Evolutionary conservation across 1,284 basidiomycete genomes (phyloP).

Genomic region (Sanghuangporus baumii): DNA sequence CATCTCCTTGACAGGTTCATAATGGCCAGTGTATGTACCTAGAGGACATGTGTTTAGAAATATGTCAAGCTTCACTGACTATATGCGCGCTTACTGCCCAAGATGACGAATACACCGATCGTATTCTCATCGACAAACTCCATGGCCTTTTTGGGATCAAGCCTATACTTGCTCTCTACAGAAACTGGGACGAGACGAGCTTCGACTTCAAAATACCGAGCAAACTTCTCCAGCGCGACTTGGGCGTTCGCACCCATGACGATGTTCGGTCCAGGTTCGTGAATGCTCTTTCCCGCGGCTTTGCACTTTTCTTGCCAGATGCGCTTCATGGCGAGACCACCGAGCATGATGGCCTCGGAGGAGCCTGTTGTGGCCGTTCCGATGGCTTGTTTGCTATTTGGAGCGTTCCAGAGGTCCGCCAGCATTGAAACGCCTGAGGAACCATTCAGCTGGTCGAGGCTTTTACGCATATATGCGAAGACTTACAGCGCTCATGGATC

Average conservation of each 20-base stretch:
- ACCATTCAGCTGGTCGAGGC: conserved; percentile 1
- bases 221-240: conserved; percentile 87
- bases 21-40: conserved; percentile 90
- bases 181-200: conserved; percentile 75
- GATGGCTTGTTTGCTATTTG: conserved; percentile 64
- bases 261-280: conserved; percentile 80
- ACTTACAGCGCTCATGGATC: conserved; percentile 70
- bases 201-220: conserved; percentile 89
- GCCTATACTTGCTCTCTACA: conserved; percentile 71
- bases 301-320: conserved; percentile 90
- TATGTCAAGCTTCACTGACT: conserved; percentile 1
- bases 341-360: conserved; percentile 90
- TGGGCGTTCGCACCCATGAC: conserved; percentile 83
- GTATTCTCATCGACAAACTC: conserved; percentile 91
- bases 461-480: not conserved
- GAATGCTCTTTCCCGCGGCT: conserved; percentile 78
- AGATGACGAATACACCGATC: conserved; percentile 76
- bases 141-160: conserved; percentile 83
- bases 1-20: conserved; percentile 90
- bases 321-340: conserved; percentile 92
- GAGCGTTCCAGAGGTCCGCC: conserved; percentile 91
- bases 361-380: conserved; percentile 94
- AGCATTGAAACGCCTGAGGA: conserved; percentile 65
- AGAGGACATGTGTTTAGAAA: not conserved
- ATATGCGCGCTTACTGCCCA: conserved; percentile 49